Evolutionary conservation across 2,329 filamentous ascomycete genomes (phyloP).

Genomic region (Cercospora sp.): DNA sequence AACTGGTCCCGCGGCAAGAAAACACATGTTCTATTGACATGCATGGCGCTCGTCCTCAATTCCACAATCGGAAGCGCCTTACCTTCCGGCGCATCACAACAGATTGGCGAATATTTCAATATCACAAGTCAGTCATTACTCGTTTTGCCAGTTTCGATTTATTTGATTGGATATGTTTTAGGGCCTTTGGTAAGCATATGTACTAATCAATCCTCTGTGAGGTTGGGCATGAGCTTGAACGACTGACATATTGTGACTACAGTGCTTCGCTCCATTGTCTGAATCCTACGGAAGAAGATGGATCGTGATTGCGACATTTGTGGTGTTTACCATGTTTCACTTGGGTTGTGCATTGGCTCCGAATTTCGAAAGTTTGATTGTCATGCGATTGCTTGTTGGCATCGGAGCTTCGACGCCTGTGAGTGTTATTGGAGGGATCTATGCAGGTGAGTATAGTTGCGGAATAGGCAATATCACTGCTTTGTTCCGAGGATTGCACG

Average conservation of each 20-base stretch:
- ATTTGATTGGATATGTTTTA: constrained; percentile 50
- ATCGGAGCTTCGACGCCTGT: constrained; percentile 53
- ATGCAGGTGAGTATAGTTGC: constrained; percentile 45
- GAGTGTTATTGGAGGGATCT: constrained; percentile 60
- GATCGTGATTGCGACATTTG: constrained; percentile 54
- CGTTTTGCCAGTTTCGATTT: constrained; percentile 53
- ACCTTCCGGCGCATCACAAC: constrained; percentile 62
- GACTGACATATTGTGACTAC: not conserved
- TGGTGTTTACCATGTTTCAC: constrained; percentile 48
- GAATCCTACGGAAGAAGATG: constrained; percentile 50
- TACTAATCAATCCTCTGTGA: too few species aligned
- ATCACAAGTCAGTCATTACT: constrained; percentile 49
- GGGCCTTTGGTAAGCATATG: constrained; percentile 40
- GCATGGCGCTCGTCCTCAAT: constrained; percentile 64
- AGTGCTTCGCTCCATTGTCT: constrained; percentile 46
- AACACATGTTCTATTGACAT: constrained; percentile 54
- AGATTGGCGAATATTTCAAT: constrained; percentile 59
- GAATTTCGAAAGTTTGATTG: constrained; percentile 46
- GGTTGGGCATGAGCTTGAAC: too few species aligned
- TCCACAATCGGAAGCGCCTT: constrained; percentile 66
- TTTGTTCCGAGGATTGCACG: not conserved
- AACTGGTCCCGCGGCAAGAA: constrained; percentile 53
- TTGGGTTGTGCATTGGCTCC: constrained; percentile 48
- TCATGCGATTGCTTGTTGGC: constrained; percentile 48
- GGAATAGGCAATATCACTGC: too few species aligned